Evolutionary conservation across 2,329 filamentous ascomycete species (phyloP).

Genomic region (Stachybotrys echinatus): DNA sequence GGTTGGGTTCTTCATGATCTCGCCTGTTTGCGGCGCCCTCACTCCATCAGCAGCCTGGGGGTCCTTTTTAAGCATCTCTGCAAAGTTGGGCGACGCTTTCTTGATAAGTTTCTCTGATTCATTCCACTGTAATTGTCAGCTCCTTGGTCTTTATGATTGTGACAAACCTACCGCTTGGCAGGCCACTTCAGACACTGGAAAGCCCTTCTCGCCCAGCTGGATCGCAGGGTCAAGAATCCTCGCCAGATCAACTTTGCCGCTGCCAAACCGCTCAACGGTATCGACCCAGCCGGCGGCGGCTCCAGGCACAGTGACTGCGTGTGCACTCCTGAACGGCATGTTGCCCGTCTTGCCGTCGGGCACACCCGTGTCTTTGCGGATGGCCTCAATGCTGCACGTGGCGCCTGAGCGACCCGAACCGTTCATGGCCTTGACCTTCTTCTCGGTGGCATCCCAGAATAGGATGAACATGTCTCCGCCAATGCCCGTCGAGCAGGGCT

Average conservation of each 20-base stretch:
- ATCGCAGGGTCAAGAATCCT: conserved; percentile 81
- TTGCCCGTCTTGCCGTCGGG: conserved; percentile 46
- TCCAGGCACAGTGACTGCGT: conserved; percentile 82
- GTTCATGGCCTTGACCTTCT: conserved; percentile 81
- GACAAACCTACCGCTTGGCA: conserved; percentile 55
- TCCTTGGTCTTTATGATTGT: accelerated
- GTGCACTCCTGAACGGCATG: conserved; percentile 72
- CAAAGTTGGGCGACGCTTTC: conserved; percentile 74
- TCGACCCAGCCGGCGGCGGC: conserved; percentile 93
- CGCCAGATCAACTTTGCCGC: conserved; percentile 71
- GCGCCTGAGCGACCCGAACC: conserved; percentile 81
- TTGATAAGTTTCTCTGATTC: conserved; percentile 58
- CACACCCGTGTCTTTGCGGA: conserved; percentile 65
- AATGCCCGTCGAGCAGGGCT: conserved; percentile 89
- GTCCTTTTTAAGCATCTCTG: conserved; percentile 83
- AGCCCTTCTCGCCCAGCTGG: conserved; percentile 79
- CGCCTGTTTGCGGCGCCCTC: conserved; percentile 71
- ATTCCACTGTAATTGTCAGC: conserved; percentile 57
- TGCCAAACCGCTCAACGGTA: conserved; percentile 81
- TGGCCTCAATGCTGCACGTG: conserved; percentile 62
- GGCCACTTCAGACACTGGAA: conserved; percentile 79
- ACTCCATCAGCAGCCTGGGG: conserved; percentile 61
- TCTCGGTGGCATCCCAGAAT: conserved; percentile 79
- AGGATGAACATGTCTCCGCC: conserved; percentile 97
- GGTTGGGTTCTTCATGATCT: conserved; percentile 82